Conservation (phyloP, 2,329 filamentous ascomycete species). For the Pseudogymnoascus sp. region DNA sequence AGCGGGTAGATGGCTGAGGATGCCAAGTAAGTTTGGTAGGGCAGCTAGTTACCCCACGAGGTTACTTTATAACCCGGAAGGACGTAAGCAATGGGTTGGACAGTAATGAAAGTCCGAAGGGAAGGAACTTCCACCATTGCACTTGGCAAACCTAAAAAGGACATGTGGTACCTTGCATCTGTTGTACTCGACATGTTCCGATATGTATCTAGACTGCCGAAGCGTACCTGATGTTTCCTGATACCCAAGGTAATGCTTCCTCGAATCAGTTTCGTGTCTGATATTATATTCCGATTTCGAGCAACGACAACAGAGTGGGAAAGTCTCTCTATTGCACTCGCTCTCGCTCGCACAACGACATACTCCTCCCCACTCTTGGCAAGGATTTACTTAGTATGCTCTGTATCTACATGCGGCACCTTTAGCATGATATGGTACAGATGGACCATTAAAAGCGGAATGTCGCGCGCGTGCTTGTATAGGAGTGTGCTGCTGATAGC, state of each 20-base stretch:
- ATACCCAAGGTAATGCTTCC: background rate
- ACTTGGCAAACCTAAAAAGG: background rate
- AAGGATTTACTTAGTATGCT: background rate
- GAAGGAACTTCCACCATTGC: background rate
- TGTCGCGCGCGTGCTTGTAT: background rate
- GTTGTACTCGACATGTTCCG: background rate
- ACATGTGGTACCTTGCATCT: background rate
- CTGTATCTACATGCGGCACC: background rate
- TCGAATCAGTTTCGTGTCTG: background rate
- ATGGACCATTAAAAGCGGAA: background rate
- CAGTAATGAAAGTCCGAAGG: background rate
- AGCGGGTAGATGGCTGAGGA: background rate
- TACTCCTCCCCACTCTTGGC: background rate
- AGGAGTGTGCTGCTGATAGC: background rate
- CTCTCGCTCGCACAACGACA: background rate
- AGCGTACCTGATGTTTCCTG: background rate
- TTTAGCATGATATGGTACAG: background rate
- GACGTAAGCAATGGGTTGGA: background rate
- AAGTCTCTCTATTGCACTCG: no score
- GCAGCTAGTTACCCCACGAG: background rate
- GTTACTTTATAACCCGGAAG: background rate
- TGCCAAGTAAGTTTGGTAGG: background rate
- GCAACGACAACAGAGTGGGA: no score
- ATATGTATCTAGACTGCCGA: background rate
- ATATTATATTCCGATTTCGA: no score